These are phyloP conservation scores for Mollisiaceae sp. DNA, from an alignment of 2,329 filamentous ascomycete genomes.

Conservation along the genomic window DNA sequence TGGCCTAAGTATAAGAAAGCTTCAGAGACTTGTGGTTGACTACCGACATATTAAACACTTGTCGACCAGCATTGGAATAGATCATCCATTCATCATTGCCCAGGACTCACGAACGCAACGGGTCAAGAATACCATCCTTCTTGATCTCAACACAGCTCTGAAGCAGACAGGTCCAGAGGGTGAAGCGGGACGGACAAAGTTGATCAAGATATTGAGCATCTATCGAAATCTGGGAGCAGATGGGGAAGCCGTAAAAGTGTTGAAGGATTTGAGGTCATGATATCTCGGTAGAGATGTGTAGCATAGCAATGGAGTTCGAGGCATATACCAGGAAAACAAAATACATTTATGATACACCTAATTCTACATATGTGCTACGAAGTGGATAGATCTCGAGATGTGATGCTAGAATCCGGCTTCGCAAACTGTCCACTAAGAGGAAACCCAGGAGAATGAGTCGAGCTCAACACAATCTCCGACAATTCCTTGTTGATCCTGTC, in stretches of 20 bases:
- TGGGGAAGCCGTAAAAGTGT: constrained; percentile 60
- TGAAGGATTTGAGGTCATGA: constrained; percentile 39
- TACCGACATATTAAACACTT: constrained; percentile 61
- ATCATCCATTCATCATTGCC: constrained; percentile 66
- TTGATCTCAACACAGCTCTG: constrained; percentile 68
- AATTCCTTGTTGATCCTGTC: constrained; percentile 74
- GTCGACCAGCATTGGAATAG: constrained; percentile 54
- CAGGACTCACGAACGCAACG: constrained; percentile 61
- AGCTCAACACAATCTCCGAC: constrained; percentile 79
- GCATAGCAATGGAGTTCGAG: constrained; percentile 54
- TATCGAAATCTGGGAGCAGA: constrained; percentile 67
- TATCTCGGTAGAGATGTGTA: constrained; percentile 30
- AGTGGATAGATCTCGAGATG: constrained; percentile 56
- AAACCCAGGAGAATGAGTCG: constrained; percentile 85
- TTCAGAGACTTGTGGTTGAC: constrained; percentile 61
- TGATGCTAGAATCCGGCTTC: constrained; percentile 61
- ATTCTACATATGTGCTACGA: constrained; percentile 46
- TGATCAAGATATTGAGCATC: constrained; percentile 61
- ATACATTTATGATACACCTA: constrained; percentile 46
- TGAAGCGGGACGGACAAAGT: constrained; percentile 46
- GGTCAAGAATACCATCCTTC: constrained; percentile 64
- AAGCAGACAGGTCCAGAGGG: constrained; percentile 57
- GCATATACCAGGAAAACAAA: constrained; percentile 36
- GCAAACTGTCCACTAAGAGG: constrained; percentile 82
- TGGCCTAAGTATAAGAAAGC: constrained; percentile 38